Conservation (phyloP, 106 monocot genomes). For the Alisma plantagoaquatica region DNA sequence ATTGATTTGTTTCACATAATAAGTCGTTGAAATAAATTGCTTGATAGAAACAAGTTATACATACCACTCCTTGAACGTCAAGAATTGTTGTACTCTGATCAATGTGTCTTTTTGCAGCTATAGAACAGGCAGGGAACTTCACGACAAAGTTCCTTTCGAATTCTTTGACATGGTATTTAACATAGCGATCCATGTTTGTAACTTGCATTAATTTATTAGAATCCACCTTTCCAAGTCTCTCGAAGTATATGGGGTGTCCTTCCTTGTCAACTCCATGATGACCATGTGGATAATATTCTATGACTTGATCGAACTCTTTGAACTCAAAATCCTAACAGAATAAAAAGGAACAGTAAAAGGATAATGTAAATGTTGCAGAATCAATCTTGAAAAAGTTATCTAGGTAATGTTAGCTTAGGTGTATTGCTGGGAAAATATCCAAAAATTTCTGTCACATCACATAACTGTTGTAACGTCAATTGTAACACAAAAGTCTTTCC, state of each 20-base stretch:
- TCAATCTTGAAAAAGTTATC: too few species aligned
- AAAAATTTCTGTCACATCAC: too few species aligned
- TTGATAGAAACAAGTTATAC: background rate
- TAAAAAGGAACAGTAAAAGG: background rate
- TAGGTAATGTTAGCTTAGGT: too few species aligned
- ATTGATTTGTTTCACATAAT: too few species aligned
- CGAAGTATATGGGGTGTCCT: constrained; percentile 20
- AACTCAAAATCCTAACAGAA: constrained; percentile 21
- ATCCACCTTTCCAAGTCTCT: constrained; percentile 26
- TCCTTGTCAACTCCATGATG: constrained; percentile 28
- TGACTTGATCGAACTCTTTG: constrained; percentile 13
- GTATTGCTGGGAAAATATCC: too few species aligned
- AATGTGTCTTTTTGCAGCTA: constrained; percentile 22
- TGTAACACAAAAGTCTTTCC: too few species aligned
- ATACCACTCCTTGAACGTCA: constrained; percentile 29
- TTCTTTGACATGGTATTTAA: constrained; percentile 24
- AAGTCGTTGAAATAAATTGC: background rate
- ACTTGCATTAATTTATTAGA: constrained; percentile 21
- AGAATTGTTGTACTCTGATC: constrained; percentile 28
- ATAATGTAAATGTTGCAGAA: too few species aligned
- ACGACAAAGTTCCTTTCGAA: constrained; percentile 20
- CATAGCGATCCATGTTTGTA: constrained; percentile 24
- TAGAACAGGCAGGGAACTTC: constrained; percentile 26
- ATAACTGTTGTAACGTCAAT: too few species aligned
- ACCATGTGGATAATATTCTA: constrained; percentile 23